Evolutionary conservation across 495 filamentous ascomycete genomes (phyloP).

Genomic region (Daldinia caldariorum): DNA sequence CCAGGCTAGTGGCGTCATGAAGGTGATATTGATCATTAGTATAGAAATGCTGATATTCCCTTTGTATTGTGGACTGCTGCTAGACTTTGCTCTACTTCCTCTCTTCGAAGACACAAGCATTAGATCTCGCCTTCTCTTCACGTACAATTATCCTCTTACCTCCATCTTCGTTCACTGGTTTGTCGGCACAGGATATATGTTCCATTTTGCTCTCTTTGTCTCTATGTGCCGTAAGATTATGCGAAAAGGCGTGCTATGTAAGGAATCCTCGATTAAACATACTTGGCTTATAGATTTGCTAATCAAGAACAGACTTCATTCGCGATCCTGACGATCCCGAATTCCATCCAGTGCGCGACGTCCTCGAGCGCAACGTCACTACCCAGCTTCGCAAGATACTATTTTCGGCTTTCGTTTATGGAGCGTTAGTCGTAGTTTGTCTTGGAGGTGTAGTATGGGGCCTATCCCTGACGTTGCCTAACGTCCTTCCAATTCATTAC

Average conservation of each 20-base stretch:
- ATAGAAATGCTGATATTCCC: constrained; percentile 99
- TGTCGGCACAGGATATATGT: constrained; percentile 99
- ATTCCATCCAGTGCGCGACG: constrained; percentile 97
- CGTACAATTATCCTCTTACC: constrained; percentile 77
- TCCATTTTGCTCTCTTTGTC: constrained; percentile 98
- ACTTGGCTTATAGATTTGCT: constrained; percentile 33
- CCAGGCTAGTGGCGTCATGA: constrained; percentile 95
- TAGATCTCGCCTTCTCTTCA: constrained; percentile 78
- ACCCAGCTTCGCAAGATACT: constrained; percentile 96
- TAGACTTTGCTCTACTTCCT: constrained; percentile 88
- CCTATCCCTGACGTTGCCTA: constrained; percentile 70
- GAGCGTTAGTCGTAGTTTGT: constrained; percentile 89
- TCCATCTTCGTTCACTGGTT: constrained; percentile 99
- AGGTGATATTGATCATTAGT: constrained; percentile 97
- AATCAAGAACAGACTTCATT: constrained; percentile 79
- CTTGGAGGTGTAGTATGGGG: constrained; percentile 96
- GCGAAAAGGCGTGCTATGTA: constrained; percentile 89
- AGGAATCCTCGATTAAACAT: constrained; percentile 47
- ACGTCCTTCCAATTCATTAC: constrained; percentile 90
- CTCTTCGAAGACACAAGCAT: constrained; percentile 84
- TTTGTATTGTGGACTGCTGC: constrained; percentile 89
- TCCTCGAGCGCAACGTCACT: constrained; percentile 90
- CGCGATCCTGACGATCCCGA: constrained; percentile 98
- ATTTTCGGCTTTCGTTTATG: constrained; percentile 95
- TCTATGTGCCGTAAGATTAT: constrained; percentile 99